These are phyloP conservation scores for Penicillium expansum DNA, from an alignment of 2,329 filamentous ascomycete genomes.

Conservation along the genomic window DNA sequence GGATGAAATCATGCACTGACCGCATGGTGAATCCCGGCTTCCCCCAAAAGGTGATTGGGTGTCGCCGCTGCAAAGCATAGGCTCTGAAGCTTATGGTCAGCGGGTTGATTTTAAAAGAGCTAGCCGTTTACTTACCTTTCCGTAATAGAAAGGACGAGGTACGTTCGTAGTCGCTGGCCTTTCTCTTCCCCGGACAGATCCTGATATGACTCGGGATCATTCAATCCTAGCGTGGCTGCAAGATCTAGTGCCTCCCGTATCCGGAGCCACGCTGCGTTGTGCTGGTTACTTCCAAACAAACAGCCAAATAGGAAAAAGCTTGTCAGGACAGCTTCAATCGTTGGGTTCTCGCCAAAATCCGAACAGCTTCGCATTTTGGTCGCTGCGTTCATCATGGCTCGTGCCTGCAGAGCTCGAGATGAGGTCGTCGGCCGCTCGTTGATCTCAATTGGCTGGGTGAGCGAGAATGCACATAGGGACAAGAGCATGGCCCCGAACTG, in stretches of 20 bases:
- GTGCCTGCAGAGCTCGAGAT: slow-evolving; percentile 38
- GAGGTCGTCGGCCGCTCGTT: slow-evolving; percentile 39
- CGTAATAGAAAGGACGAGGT: slow-evolving; percentile 39
- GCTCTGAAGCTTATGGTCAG: slow-evolving; percentile 29
- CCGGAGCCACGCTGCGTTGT: slow-evolving; percentile 75
- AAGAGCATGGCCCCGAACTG: slow-evolving; percentile 47
- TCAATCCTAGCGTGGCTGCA: slow-evolving; percentile 41
- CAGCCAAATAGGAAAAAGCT: slow-evolving; percentile 76
- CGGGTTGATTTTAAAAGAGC: background rate
- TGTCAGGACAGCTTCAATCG: slow-evolving; percentile 53
- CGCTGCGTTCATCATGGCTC: slow-evolving; percentile 44
- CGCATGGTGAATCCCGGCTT: slow-evolving; percentile 41
- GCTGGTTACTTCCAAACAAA: slow-evolving; percentile 67
- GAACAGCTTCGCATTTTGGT: slow-evolving; percentile 45
- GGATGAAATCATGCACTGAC: slow-evolving; percentile 42
- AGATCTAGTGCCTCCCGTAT: slow-evolving; percentile 64
- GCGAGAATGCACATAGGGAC: slow-evolving; percentile 43
- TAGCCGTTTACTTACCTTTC: slow-evolving; percentile 26
- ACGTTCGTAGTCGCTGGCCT: slow-evolving; percentile 40
- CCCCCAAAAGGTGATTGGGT: slow-evolving; percentile 44
- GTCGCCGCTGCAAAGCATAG: slow-evolving; percentile 44
- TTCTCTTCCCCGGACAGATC: slow-evolving; percentile 38
- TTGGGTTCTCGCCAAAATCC: slow-evolving; percentile 43
- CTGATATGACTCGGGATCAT: slow-evolving; percentile 40
- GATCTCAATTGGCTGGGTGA: slow-evolving; percentile 47